phyloP scores from a whole-genome alignment of 306 rosid species.

The Sophora flavescens region DNA sequence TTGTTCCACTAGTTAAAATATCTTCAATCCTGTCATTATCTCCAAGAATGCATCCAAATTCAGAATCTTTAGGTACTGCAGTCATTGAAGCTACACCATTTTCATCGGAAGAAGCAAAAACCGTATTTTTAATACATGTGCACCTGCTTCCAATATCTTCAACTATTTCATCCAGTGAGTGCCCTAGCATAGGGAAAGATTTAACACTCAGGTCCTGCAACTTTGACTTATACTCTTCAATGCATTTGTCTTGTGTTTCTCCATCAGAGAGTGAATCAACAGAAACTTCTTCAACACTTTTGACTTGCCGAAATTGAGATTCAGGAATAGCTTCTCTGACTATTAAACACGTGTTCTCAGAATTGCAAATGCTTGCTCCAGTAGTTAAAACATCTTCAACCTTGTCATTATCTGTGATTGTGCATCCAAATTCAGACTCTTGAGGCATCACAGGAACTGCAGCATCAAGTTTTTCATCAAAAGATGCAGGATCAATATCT shows the following conservation, averaged over 20 bases:
- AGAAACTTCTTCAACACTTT: constrained; percentile 32
- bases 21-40: constrained; percentile 39
- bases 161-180: constrained; percentile 28
- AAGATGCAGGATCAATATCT: constrained; percentile 34
- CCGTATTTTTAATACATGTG: not conserved
- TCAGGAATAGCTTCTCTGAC: constrained; percentile 39
- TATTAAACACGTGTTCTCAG: constrained; percentile 36
- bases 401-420: constrained; percentile 22
- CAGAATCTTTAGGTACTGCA: constrained; percentile 19
- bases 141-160: constrained; percentile 44
- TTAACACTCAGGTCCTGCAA: constrained; percentile 37
- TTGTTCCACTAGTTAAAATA: constrained; percentile 2
- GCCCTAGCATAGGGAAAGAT: constrained; percentile 35
- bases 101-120: not conserved
- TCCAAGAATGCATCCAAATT: constrained; percentile 20
- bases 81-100: not conserved
- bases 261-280: constrained; percentile 41
- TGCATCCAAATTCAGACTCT: constrained; percentile 41
- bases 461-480: constrained; percentile 29
- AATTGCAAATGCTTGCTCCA: constrained; percentile 4
- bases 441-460: constrained; percentile 11
- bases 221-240: constrained; percentile 25
- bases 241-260: constrained; percentile 32
- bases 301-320: constrained; percentile 39
- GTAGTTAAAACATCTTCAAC: constrained; percentile 11